Base-by-base conservation (phyloP, 176 grass and related monocot genomes). In the Ensete ventricosum region DNA sequence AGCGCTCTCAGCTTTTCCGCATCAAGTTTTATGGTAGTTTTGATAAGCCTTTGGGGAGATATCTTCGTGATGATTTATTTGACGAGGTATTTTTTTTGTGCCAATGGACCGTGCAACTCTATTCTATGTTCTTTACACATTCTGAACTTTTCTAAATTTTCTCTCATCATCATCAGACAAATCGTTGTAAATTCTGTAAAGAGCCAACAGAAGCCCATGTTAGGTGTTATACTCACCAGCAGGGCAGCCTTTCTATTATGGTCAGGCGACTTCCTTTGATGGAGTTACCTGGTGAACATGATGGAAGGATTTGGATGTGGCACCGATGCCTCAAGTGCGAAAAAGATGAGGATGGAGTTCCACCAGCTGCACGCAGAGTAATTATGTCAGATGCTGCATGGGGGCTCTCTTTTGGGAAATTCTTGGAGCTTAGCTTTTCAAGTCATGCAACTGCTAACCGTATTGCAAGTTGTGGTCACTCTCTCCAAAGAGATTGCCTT, bases 291-390 rank as follows among this genome's bases (percentile, higher is more conserved):
- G 93, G 93, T 43, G 87, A 90, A 84, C 83, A 67, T 77, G 93
- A 92, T 77, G 83, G 90, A 73, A 90, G 82, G 85, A 97, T 97
- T 85, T 97, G 93, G 93, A 97, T 97, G 90, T 97, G 93, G 93
- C 93, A 97, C 22, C 84, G 93, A 83, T 97, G 93, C 76, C 78
- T 82, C 54, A 90, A 83, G 67, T 97, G 93, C 67, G 83, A 88
- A 73, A 82, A 82, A 54, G 70, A 92, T 50, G 29, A 48, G 80
- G 84, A 90, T 82, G 88, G 87, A 84, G 82, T 92, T 58, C 93
- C 89, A 12, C 93, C 90, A 63, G 77, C 85, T 49, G 88, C 83
- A 54, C 88, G 73, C n/a, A 88, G 93, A 82, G 85, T 90, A 24
- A 53, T 84, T 73, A 90, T 97, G 93, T 97, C 93, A 55, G 87